phyloP scores from a whole-genome alignment of 2,329 filamentous ascomycete species.

The Fusarium sp. region DNA sequence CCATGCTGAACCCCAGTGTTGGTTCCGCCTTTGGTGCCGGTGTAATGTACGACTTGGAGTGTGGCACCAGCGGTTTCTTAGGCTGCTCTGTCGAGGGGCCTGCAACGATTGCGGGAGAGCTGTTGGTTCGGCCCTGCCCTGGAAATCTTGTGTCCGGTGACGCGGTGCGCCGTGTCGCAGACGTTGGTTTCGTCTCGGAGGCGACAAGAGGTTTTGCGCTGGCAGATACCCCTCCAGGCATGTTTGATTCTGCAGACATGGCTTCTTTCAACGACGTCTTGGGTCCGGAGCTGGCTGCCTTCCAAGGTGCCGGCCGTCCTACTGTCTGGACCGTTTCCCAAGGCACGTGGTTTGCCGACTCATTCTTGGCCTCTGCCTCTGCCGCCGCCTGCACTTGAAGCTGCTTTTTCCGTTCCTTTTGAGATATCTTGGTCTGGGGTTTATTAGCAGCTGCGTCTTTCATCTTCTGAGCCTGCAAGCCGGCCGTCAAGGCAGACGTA shows the following conservation, averaged over 20 bases:
- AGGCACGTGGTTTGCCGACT: constrained; percentile 48
- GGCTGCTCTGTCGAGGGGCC: constrained; percentile 44
- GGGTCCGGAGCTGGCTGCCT: constrained; percentile 59
- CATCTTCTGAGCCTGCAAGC: constrained; percentile 60
- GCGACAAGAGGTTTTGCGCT: constrained; percentile 55
- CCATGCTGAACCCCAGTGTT: constrained; percentile 76
- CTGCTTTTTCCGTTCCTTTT: constrained; percentile 90
- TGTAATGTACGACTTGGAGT: constrained; percentile 68
- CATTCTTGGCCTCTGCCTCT: constrained; percentile 52
- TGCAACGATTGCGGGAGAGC: constrained; percentile 44
- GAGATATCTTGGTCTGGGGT: constrained; percentile 74
- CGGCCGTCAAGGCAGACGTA: constrained; percentile 63
- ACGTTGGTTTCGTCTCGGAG: constrained; percentile 52
- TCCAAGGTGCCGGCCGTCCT: constrained; percentile 70
- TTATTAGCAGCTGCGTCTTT: constrained; percentile 52
- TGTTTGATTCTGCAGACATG: constrained; percentile 48
- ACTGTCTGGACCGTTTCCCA: constrained; percentile 56
- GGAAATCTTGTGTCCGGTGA: constrained; percentile 71
- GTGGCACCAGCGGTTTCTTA: constrained; percentile 60
- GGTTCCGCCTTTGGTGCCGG: constrained; percentile 69
- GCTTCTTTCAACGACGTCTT: constrained; percentile 63
- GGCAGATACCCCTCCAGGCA: constrained; percentile 43
- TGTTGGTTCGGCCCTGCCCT: constrained; percentile 60
- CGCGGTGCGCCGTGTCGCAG: constrained; percentile 59
- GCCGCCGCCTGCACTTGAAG: constrained; percentile 70